These are phyloP conservation scores for Rutstroemia sp. DNA, from an alignment of 2,329 filamentous ascomycete species.

Conservation along the genomic window DNA sequence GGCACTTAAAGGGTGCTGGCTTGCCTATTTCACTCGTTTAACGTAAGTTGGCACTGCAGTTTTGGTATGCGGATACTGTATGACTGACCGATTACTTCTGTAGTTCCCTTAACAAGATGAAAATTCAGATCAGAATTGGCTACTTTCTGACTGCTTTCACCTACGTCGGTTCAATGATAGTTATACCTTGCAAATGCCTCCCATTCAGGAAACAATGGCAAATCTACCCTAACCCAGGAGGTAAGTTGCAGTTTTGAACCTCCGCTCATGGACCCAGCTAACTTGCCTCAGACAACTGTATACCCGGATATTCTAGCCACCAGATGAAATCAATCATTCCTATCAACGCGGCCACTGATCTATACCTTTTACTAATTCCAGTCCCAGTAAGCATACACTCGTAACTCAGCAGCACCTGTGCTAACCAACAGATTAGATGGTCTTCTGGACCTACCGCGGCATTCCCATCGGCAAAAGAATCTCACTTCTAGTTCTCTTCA, in stretches of 20 bases:
- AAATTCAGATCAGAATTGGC: neutral
- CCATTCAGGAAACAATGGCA: constrained; percentile 7
- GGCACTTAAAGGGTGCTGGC: constrained; percentile 3
- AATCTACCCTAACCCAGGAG: constrained; percentile 5
- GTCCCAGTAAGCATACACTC: neutral
- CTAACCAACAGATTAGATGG: neutral
- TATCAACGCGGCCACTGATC: neutral
- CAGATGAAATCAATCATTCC: constrained; percentile 2
- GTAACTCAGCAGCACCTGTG: neutral
- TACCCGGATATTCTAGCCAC: neutral
- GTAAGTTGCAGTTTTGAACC: neutral
- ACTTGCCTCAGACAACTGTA: neutral
- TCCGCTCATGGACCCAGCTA: neutral
- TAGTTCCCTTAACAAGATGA: neutral
- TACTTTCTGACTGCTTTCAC: neutral
- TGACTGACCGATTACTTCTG: neutral
- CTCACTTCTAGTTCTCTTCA: neutral
- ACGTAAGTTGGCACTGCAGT: neutral
- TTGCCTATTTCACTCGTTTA: neutral
- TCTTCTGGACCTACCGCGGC: neutral
- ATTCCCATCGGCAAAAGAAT: neutral
- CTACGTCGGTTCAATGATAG: neutral
- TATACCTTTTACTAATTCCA: constrained; percentile 3
- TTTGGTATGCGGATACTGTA: neutral
- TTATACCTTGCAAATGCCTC: constrained; percentile 1